Evolutionary conservation across 805 yeast species (phyloP).

Genomic region (Spathaspora girioi): DNA sequence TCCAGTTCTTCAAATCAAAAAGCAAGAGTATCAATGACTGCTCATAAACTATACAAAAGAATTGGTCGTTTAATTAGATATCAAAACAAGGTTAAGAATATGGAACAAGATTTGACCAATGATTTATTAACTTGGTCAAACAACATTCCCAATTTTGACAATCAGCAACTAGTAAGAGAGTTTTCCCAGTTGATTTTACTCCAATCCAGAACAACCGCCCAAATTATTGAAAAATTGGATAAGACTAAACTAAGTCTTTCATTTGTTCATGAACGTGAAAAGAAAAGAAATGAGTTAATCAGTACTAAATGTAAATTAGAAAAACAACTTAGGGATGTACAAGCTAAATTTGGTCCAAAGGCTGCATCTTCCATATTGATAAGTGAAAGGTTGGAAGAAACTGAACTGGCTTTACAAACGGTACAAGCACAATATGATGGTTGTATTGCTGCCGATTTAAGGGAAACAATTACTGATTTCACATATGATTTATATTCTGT

Average conservation of each 20-base stretch:
- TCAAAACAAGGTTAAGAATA: slow-evolving; percentile 33
- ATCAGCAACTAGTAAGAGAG: slow-evolving; percentile 36
- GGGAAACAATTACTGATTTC: slow-evolving; percentile 44
- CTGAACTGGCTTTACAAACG: slow-evolving; percentile 47
- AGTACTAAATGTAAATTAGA: slow-evolving; percentile 34
- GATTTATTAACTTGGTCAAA: slow-evolving; percentile 43
- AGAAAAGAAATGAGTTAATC: slow-evolving; percentile 39
- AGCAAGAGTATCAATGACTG: not conserved
- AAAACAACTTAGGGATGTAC: slow-evolving; percentile 37
- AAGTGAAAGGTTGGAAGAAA: slow-evolving; percentile 51
- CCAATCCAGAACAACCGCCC: slow-evolving; percentile 34
- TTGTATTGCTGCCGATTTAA: slow-evolving; percentile 43
- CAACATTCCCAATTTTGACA: slow-evolving; percentile 35
- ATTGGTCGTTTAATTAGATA: slow-evolving; percentile 25
- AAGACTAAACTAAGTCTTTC: slow-evolving; percentile 40
- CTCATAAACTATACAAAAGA: slow-evolving; percentile 8
- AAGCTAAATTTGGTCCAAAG: slow-evolving; percentile 42
- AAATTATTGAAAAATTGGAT: slow-evolving; percentile 41
- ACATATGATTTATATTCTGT: slow-evolving; percentile 26
- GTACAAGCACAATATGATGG: slow-evolving; percentile 49
- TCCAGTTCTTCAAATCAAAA: not conserved
- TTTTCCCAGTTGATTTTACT: slow-evolving; percentile 34
- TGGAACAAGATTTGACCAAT: slow-evolving; percentile 34
- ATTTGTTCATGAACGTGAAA: slow-evolving; percentile 49
- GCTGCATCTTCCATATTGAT: slow-evolving; percentile 41